Evolutionary conservation across 495 filamentous ascomycete species (phyloP).

Genomic region (Aspergillus haitiensis): DNA sequence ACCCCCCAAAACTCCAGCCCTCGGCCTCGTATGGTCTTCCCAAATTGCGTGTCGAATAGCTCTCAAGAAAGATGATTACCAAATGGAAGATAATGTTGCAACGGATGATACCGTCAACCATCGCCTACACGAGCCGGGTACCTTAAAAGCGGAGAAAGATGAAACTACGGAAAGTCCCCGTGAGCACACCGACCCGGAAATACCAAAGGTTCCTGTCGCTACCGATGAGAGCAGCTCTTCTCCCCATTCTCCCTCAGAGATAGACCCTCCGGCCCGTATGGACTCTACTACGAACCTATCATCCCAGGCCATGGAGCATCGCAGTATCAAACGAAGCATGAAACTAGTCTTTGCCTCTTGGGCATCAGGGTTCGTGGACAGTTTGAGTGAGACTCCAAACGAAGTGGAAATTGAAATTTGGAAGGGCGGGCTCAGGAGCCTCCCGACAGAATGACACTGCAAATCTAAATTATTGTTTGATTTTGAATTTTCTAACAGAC

Average conservation of each 20-base stretch:
- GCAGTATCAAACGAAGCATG: constrained; percentile 56
- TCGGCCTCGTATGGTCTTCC: constrained; percentile 89
- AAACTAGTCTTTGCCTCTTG: constrained; percentile 81
- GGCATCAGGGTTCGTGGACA: constrained; percentile 36
- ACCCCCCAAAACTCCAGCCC: constrained; percentile 73
- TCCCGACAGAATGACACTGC: too few species aligned
- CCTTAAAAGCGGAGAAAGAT: neutral
- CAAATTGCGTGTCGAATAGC: constrained; percentile 81
- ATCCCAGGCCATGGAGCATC: constrained; percentile 23
- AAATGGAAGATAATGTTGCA: neutral
- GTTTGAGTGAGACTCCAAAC: constrained; percentile 17
- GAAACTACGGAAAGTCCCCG: neutral
- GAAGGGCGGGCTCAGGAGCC: constrained; percentile 45
- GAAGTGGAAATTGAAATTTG: constrained; percentile 54
- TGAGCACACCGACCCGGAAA: neutral
- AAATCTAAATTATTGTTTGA: neutral
- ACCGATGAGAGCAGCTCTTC: neutral
- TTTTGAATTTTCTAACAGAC: neutral
- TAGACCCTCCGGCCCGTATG: neutral
- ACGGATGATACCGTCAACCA: neutral
- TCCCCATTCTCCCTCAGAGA: neutral
- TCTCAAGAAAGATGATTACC: constrained; percentile 58
- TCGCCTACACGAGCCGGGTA: neutral
- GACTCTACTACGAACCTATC: neutral
- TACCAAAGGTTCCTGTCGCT: too few species aligned